A percentile compares a stretch with the other conserved stretches of the same genome.
These are phyloP conservation scores for Chlorella sp. DNA, from an alignment of 139 green algal genomes.

Conservation along the genomic window DNA sequence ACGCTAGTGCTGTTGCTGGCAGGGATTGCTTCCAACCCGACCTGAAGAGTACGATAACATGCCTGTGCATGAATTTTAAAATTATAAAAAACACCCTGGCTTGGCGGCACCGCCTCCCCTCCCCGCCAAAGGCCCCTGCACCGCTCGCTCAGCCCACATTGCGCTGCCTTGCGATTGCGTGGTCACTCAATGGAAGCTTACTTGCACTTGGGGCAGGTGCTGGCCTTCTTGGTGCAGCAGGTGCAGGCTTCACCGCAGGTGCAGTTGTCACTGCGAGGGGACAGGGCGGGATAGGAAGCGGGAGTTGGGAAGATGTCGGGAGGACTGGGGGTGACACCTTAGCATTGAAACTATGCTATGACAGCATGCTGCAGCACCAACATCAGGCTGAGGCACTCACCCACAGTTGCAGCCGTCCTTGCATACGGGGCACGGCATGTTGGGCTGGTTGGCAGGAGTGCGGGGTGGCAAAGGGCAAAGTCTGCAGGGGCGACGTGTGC, in stretches of 20 bases:
- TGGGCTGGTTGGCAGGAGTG: neutral
- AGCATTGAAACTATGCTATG: neutral
- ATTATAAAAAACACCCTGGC: too few species aligned
- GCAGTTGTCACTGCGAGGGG: slow-evolving; percentile 4
- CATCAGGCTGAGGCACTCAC: neutral
- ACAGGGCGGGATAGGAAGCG: neutral
- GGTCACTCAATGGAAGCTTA: neutral
- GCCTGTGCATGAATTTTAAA: too few species aligned
- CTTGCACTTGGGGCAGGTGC: neutral
- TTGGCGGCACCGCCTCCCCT: too few species aligned
- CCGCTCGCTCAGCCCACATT: neutral
- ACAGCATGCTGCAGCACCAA: neutral
- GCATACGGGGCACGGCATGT: slow-evolving; percentile 5
- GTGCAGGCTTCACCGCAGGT: slow-evolving; percentile 4
- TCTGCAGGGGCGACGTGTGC: neutral
- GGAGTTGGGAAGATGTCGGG: neutral
- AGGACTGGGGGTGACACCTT: neutral
- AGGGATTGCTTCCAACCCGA: too few species aligned
- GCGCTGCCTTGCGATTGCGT: neutral
- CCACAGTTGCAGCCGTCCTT: slow-evolving; percentile 24
- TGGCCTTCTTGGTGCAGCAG: slow-evolving; percentile 3
- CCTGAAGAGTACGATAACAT: too few species aligned
- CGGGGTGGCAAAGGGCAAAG: neutral
- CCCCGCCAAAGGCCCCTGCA: neutral
- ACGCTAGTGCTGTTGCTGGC: too few species aligned